phyloP scores from a whole-genome alignment of 306 rosid species.

The Fragaria iinumae region DNA sequence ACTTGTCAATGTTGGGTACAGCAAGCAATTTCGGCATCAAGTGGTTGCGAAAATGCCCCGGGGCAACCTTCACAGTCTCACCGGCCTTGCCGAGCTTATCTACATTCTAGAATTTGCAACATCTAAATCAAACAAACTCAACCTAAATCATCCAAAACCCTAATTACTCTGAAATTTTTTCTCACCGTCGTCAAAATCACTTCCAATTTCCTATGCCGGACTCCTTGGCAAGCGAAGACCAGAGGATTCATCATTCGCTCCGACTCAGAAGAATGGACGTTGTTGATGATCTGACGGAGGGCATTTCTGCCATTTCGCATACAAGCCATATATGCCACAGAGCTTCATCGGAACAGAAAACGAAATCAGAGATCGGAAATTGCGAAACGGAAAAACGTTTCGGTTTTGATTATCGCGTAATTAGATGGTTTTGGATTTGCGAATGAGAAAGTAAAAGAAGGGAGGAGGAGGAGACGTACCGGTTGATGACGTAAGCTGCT shows the following conservation, averaged over 20 bases:
- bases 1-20: conserved; percentile 86
- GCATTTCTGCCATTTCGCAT: conserved; percentile 61
- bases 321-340: conserved; percentile 41
- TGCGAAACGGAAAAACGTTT: background rate
- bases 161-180: background rate
- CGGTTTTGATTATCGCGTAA: background rate
- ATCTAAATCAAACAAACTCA: conserved; percentile 14
- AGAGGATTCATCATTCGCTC: conserved; percentile 55
- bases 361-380: background rate
- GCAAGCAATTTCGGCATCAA: conserved; percentile 94
- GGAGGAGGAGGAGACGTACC: background rate
- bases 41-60: conserved; percentile 87
- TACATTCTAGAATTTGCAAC: conserved; percentile 38
- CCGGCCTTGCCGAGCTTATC: conserved; percentile 87
- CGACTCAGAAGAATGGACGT: conserved; percentile 29
- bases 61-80: conserved; percentile 86
- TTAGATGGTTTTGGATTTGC: background rate
- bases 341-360: background rate
- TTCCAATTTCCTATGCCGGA: conserved; percentile 70
- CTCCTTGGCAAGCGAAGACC: conserved; percentile 64
- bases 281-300: conserved; percentile 43
- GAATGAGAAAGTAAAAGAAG: background rate
- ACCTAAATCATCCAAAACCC: background rate
- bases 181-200: conserved; percentile 80
- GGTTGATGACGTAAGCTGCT: background rate